phyloP scores from a whole-genome alignment of 768 basidiomycete species.

The Russula vinacea region DNA sequence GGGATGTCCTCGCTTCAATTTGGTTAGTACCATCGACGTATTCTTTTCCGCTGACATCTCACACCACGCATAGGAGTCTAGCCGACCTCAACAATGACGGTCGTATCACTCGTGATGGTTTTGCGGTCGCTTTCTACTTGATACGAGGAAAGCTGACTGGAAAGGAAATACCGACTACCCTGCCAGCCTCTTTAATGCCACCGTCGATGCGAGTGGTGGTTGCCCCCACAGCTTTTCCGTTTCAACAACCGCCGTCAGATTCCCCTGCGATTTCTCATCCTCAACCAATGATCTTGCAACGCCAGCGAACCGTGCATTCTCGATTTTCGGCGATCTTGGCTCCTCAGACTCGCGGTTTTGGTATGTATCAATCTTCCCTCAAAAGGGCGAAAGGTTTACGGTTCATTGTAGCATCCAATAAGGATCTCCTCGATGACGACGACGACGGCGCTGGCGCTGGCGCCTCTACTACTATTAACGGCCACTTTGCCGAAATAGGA shows the following conservation, averaged over 20 bases:
- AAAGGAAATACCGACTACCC: constrained; percentile 62
- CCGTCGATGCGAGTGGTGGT: constrained; percentile 63
- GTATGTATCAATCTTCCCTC: constrained; percentile 34
- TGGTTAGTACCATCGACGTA: constrained; percentile 61
- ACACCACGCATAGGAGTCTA: constrained; percentile 67
- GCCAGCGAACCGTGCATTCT: constrained; percentile 15
- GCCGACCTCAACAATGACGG: constrained; percentile 89
- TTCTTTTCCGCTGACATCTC: constrained; percentile 1
- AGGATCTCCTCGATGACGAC: constrained; percentile 73
- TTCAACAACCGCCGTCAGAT: constrained; percentile 41
- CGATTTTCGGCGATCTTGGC: constrained; percentile 11
- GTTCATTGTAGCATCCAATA: constrained; percentile 25
- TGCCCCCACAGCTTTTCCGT: constrained; percentile 39
- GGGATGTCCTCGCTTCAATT: constrained; percentile 80
- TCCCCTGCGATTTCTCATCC: constrained; percentile 39
- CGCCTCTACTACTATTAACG: constrained; percentile 54
- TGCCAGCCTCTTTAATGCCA: constrained; percentile 76
- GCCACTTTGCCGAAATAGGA: constrained; percentile 81
- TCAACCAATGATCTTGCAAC: constrained; percentile 37
- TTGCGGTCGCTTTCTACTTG: constrained; percentile 92
- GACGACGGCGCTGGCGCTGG: constrained; percentile 56
- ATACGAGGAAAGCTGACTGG: constrained; percentile 85
- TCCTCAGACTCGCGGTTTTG: constrained; percentile 39
- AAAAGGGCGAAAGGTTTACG: background rate
- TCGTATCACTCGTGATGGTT: constrained; percentile 81